These are phyloP conservation scores for Ganoderma multipileum DNA, from an alignment of 1,284 basidiomycete species.

Conservation along the genomic window DNA sequence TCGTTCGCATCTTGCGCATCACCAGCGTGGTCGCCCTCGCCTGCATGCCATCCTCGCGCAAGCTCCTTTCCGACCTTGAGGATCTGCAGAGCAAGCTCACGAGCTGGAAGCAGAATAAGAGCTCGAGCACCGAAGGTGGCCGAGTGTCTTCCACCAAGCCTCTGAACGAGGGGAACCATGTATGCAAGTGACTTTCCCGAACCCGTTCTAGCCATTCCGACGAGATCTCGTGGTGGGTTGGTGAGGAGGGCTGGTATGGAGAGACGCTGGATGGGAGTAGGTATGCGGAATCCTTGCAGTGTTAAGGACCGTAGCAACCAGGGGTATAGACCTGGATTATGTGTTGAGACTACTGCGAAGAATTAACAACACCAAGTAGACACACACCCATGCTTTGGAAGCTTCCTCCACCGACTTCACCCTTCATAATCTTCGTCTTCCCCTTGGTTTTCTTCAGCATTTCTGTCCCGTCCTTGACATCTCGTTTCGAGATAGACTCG, in stretches of 20 bases:
- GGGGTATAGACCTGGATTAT: conserved; percentile 77
- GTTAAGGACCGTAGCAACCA: conserved; percentile 86
- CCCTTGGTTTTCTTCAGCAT: conserved; percentile 75
- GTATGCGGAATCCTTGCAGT: conserved; percentile 93
- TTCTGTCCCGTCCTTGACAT: conserved; percentile 74
- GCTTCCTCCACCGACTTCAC: conserved; percentile 83
- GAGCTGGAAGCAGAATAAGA: conserved; percentile 89
- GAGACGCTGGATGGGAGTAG: conserved; percentile 96
- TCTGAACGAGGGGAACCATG: conserved; percentile 91
- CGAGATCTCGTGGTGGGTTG: conserved; percentile 90
- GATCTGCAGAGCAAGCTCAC: conserved; percentile 95
- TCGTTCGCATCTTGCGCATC: conserved; percentile 62
- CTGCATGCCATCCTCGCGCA: conserved; percentile 76
- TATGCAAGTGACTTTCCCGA: conserved; percentile 99
- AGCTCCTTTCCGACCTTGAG: conserved; percentile 95
- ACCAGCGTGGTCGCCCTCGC: conserved; percentile 68
- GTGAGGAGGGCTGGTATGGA: conserved; percentile 88
- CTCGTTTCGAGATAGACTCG: conserved; percentile 67
- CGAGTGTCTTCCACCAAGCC: conserved; percentile 84
- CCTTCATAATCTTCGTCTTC: conserved; percentile 61
- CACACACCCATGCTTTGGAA: conserved; percentile 87
- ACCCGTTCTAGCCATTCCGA: conserved; percentile 98
- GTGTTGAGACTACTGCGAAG: neutral
- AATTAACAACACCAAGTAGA: conserved; percentile 9
- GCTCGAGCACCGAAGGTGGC: conserved; percentile 87